Base-by-base conservation (phyloP, 495 filamentous ascomycete species). In the Penicillium odoratum region DNA sequence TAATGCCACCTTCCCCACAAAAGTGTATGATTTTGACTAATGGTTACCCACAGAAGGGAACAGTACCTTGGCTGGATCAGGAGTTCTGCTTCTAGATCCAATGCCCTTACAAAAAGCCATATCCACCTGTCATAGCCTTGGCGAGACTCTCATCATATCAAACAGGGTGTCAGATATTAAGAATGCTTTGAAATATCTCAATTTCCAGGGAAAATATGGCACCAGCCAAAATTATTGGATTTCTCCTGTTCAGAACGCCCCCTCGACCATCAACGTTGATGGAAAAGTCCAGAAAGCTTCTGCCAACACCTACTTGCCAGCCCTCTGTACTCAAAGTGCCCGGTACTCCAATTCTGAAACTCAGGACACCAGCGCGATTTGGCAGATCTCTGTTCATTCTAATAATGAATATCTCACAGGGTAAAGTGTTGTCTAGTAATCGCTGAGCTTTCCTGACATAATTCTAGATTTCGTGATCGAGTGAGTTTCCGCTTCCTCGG, bases 401-500 rank as follows among this genome's bases (percentile, higher is more conserved):
- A 62, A 62, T 8, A 55, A 62, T 15, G 55, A 65, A 31, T 52
- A 62, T 11, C 29, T 64, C 15, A 67, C 64, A 26, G 61, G 64
- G 64, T 67, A 59, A 21, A 56, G 13, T 10, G 11, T 5, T 11
- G 5, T 21, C 10, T 4, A 9, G n/a, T 29, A 15, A 10, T 5
- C 2, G 15, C 2, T 8, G 18, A 36, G 4, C 5, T 3, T 3
- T 26, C 5, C 50, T 58, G 38, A 61, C 44, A 38, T 48, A 5
- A 36, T 9, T 7, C 15, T 25, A 67, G 67, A 7, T 67, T 67
- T 40, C 67, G 66, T 11, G 67, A 69, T 54, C 61, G 63, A 16
- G 45, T 61, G 18, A 61, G 51, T 31, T 69, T 69, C 38, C 59
- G 64, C 25, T 69, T 69, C 18, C 48, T 60, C 11, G 67, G 67